A percentile compares a stretch with the other conserved stretches of the same genome.
These are phyloP conservation scores for Glarea lozoyensis DNA, from an alignment of 495 filamentous ascomycete genomes.

Conservation along the genomic window DNA sequence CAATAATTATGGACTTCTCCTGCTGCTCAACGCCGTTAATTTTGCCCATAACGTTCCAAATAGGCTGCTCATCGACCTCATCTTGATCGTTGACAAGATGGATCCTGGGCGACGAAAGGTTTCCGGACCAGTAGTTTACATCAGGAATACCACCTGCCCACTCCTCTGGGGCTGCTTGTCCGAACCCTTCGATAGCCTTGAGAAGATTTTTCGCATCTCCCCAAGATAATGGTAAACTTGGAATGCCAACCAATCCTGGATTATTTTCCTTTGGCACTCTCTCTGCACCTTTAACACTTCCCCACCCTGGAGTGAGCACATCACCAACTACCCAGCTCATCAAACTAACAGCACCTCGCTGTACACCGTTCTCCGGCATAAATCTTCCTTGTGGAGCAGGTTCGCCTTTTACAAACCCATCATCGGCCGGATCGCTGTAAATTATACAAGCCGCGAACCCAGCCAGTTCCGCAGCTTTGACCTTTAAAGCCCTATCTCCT, in stretches of 20 bases:
- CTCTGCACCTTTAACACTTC: constrained; percentile 59
- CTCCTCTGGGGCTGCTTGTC: constrained; percentile 55
- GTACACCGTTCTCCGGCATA: constrained; percentile 73
- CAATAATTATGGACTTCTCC: constrained; percentile 82
- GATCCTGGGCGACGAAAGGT: constrained; percentile 64
- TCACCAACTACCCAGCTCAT: constrained; percentile 81
- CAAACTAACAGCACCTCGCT: constrained; percentile 73
- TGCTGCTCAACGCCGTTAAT: constrained; percentile 75
- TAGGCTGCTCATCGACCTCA: constrained; percentile 69
- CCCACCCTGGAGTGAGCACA: constrained; percentile 79
- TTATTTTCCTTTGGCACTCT: constrained; percentile 62
- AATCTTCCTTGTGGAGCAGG: constrained; percentile 65
- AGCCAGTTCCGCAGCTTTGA: constrained; percentile 79
- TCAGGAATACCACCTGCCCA: constrained; percentile 73
- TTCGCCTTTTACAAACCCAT: constrained; percentile 62
- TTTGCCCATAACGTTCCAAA: constrained; percentile 82
- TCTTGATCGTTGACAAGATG: constrained; percentile 84
- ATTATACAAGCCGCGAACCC: constrained; percentile 84
- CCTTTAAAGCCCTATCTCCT: constrained; percentile 63
- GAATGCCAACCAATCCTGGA: constrained; percentile 68
- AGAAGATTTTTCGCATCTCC: constrained; percentile 77
- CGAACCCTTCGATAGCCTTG: constrained; percentile 66
- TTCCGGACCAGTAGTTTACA: constrained; percentile 70
- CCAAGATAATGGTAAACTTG: constrained; percentile 82
- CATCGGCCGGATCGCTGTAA: constrained; percentile 80